These are phyloP conservation scores for Schwanniomyces vanrijiae DNA, from an alignment of 805 yeast genomes.

Conservation along the genomic window DNA sequence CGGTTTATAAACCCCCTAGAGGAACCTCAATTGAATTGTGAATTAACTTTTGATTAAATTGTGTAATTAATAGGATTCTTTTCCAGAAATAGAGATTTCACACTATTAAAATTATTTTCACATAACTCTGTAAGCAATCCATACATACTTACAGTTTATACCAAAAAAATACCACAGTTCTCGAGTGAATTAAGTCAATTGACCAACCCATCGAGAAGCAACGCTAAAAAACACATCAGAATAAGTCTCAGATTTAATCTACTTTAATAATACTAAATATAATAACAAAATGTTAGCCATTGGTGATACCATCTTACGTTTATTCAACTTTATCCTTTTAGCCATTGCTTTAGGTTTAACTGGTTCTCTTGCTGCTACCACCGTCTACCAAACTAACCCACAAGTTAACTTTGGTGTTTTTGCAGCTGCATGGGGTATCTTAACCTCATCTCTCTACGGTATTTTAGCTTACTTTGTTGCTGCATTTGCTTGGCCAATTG, in stretches of 20 bases:
- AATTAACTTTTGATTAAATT: background rate
- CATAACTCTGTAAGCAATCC: background rate
- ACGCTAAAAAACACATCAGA: background rate
- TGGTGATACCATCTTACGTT: conserved; percentile 76
- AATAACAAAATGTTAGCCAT: conserved; percentile 52
- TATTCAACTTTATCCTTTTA: conserved; percentile 70
- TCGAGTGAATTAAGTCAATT: background rate
- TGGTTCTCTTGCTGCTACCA: conserved; percentile 79
- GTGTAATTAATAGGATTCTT: conserved; percentile 1
- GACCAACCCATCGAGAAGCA: background rate
- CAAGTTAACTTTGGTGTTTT: conserved; percentile 90
- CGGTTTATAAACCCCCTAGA: conserved; percentile 8
- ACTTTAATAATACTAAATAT: background rate
- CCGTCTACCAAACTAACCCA: conserved; percentile 51
- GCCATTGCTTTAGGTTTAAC: conserved; percentile 82
- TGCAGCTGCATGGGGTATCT: conserved; percentile 81
- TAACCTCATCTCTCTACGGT: conserved; percentile 81
- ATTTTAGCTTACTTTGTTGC: conserved; percentile 72
- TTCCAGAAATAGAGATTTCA: background rate
- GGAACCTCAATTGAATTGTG: conserved; percentile 1
- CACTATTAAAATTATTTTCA: background rate
- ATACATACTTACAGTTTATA: background rate
- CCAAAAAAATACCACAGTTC: background rate
- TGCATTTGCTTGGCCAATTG: conserved; percentile 83
- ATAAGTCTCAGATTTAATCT: background rate